Base-by-base conservation (phyloP, 208 protist genomes). In the Strigomonas oncopelti region DNA sequence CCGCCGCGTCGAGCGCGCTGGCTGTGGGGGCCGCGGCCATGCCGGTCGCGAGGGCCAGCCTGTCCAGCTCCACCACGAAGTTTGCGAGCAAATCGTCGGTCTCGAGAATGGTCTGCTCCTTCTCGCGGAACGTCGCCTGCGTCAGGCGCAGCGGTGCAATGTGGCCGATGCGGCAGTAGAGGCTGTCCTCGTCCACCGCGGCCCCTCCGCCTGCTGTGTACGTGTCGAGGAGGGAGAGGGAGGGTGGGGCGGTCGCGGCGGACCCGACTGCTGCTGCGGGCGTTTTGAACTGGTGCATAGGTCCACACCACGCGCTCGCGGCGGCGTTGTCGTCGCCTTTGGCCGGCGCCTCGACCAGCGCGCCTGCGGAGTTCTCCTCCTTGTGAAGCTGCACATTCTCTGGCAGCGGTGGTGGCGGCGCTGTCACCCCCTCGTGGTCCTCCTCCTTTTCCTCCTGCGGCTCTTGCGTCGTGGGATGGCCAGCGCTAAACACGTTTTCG, bases 241-340 rank as follows among this genome's bases (percentile, higher is more conserved):
- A n/a, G n/a, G n/a, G n/a, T n/a, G n/a, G n/a, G n/a, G n/a, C n/a
- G n/a, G n/a, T n/a, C n/a, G n/a, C n/a, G n/a, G n/a, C n/a, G n/a
- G n/a, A 34, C 28, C 4, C 31, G 3, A 14, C 31, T 60, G 2
- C 46, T 34, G 48, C 38, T 53, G 60, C 45, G n/a, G n/a, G n/a
- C n/a, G n/a, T n/a, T n/a, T 38, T 38, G 34, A 62, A 71, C 61
- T 55, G 5, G 36, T 77, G 66, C 75, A 81, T 81, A 2, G 75
- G 75, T 0, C 75, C 75, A 14, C 57, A 65, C 75, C 75, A 76
- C 9, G 55, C 18, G 13, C 18, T 1, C 7, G 57, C 9, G 4
- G 25, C 32, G 5, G 0, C 38, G 42, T 25, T 55, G 63, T n/a
- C 45, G 27, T 4, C 18, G 24, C 34, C 48, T 28, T 16, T 22